A percentile compares a stretch with the other conserved stretches of the same genome.
Evolutionary conservation across 108 stramenopile genomes (phyloP).

Genomic region (Cyclostephanos tholiformis): DNA sequence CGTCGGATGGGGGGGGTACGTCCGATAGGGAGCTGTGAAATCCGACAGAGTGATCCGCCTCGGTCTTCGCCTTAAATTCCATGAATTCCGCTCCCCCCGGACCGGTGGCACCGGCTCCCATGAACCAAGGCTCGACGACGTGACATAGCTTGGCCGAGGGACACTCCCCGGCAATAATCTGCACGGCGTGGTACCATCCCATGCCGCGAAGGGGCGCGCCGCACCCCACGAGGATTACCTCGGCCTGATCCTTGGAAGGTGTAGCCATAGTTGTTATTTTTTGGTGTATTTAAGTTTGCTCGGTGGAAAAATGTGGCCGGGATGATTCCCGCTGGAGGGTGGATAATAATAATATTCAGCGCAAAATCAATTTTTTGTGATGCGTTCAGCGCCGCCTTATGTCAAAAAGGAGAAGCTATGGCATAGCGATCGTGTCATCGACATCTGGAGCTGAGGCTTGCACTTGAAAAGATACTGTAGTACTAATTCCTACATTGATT

Average conservation of each 20-base stretch:
- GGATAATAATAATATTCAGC: too few species aligned
- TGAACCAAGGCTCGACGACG: conserved; percentile 92
- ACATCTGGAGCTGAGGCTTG: too few species aligned
- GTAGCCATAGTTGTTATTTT: not conserved
- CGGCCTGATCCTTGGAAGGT: conserved; percentile 38
- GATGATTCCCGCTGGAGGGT: too few species aligned
- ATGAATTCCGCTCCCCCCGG: conserved; percentile 86
- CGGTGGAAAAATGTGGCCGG: not conserved
- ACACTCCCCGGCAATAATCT: conserved; percentile 79
- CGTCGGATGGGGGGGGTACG: conserved; percentile 68
- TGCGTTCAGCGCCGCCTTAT: too few species aligned
- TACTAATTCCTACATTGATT: too few species aligned
- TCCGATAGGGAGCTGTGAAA: conserved; percentile 76
- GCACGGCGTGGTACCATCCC: conserved; percentile 92
- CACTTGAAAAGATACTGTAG: too few species aligned
- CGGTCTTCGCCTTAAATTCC: conserved; percentile 66
- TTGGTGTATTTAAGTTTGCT: not conserved
- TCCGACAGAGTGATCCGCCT: conserved; percentile 62
- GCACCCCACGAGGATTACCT: conserved; percentile 63
- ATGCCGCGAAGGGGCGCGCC: conserved; percentile 57
- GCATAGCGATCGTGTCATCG: too few species aligned
- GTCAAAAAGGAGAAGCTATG: too few species aligned
- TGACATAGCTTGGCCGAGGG: conserved; percentile 84
- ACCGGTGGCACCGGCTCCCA: conserved; percentile 75
- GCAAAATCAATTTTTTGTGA: too few species aligned